Conservation (phyloP, 441 rosid genomes). For the Populus hybrid region DNA sequence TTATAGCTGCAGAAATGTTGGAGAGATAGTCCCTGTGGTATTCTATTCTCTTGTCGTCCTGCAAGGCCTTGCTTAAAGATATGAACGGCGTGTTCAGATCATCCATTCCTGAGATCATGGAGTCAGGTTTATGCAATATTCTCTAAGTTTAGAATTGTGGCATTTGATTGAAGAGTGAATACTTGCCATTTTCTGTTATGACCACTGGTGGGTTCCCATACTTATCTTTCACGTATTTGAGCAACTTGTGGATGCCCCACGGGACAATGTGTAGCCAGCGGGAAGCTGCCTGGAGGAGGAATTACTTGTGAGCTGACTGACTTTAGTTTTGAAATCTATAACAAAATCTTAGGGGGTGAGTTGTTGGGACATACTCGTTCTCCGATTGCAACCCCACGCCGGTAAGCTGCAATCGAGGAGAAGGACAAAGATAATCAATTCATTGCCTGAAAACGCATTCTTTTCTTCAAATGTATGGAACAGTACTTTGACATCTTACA, state of each 20-base stretch:
- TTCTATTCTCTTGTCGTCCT: conserved; percentile 73
- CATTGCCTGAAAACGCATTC: neutral
- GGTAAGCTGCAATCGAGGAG: conserved; percentile 46
- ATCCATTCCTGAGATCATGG: conserved; percentile 62
- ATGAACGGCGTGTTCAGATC: conserved; percentile 59
- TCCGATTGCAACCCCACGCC: conserved; percentile 71
- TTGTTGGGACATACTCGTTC: conserved; percentile 52
- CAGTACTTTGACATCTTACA: conserved; percentile 40
- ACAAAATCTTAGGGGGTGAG: conserved; percentile 12
- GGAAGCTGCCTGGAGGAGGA: conserved; percentile 77
- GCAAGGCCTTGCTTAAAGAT: conserved; percentile 50
- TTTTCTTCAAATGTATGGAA: neutral
- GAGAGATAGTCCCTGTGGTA: conserved; percentile 82
- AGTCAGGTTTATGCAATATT: conserved; percentile 1
- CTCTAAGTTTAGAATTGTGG: neutral
- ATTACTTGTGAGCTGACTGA: conserved; percentile 20
- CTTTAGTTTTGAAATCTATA: conserved; percentile 11
- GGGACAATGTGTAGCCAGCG: conserved; percentile 86
- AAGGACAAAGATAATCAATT: conserved; percentile 7
- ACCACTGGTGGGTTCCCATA: conserved; percentile 71
- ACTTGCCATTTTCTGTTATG: conserved; percentile 75
- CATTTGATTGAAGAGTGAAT: neutral
- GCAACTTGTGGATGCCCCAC: conserved; percentile 69
- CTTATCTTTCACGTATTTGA: conserved; percentile 56
- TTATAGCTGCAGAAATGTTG: conserved; percentile 78